Evolutionary conservation across 2,329 filamentous ascomycete genomes (phyloP).

Genomic region (Plenodomus tracheiphilus): DNA sequence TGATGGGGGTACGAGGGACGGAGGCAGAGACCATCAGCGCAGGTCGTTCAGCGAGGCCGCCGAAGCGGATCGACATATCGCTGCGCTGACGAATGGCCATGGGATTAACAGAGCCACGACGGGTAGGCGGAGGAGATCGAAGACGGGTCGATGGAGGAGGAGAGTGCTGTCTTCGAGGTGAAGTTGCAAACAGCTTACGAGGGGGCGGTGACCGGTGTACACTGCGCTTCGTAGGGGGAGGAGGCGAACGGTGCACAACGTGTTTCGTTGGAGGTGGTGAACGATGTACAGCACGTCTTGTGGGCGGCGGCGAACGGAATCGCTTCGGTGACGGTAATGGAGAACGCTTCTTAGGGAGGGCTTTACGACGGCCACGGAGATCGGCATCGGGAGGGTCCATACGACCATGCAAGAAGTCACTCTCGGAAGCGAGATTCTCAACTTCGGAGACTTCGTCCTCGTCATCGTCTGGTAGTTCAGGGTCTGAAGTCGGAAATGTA

Average conservation of each 20-base stretch:
- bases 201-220: conserved; percentile 44
- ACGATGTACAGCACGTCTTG: conserved; percentile 37
- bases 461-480: conserved; percentile 78
- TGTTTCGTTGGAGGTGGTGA: conserved; percentile 47
- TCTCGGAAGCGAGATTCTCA: conserved; percentile 52
- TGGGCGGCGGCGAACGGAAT: conserved; percentile 57
- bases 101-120: conserved; percentile 47
- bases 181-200: conserved; percentile 67
- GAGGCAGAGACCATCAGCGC: conserved; percentile 80
- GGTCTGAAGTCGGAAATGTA: conserved; percentile 93
- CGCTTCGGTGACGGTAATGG: conserved; percentile 65
- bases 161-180: conserved; percentile 65
- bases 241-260: conserved; percentile 39
- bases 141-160: conserved; percentile 43
- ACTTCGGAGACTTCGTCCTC: conserved; percentile 52
- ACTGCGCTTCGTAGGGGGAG: conserved; percentile 35
- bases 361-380: conserved; percentile 38
- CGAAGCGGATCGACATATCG: conserved; percentile 50
- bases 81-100: conserved; percentile 43
- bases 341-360: conserved; percentile 42
- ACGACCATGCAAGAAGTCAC: conserved; percentile 70
- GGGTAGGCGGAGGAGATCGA: conserved; percentile 70
- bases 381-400: conserved; percentile 68
- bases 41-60: conserved; percentile 63
- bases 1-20: conserved; percentile 74